Evolutionary conservation across 2,329 filamentous ascomycete species (phyloP), one percentile per base, ranked within the genome.

Genomic region (Biscogniauxia mediterranea): DNA sequence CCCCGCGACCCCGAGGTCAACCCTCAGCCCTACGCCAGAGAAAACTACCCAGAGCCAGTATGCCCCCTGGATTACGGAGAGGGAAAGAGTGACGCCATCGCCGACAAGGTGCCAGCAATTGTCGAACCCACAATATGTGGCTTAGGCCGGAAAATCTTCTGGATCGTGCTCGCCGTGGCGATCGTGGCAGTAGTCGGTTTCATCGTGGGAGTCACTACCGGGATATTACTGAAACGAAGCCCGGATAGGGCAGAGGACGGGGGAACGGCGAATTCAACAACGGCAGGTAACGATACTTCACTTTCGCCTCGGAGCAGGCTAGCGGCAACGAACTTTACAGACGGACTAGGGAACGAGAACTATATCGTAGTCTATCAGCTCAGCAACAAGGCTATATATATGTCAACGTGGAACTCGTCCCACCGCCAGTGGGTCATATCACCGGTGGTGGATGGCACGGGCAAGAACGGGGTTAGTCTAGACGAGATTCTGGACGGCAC

Each of bases 321-420:
- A 23, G 69, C 70, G n/a, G 65, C 69, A 1, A 65, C 67, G 21
- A 72, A 71, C 56, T 73, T 71, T 55, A 71, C 66, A 2, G 71
- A 73, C 52, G 57, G 58, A 19, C 62, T 64, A 9, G 69, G 69
- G 21, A 59, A 69, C 55, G 60, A 70, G 9, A 72, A 71, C 28
- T 71, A 65, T 55, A 42, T 73, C 20, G 58, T 73, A 3, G 60
- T 61, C 15, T 73, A 71, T 58, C 71, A 73, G 60, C 56, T 71
- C 28, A 71, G 66, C 38, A 69, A 69, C 52, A 60, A 58, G 13
- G 68, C 69, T 8, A 62, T 73, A 21, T 65, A 68, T 51, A 58
- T 73, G 50, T 73, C 71, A 0, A 62, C 71, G 3, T 73, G 64
- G 62, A 72, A 72, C 59, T 66, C 70, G 26, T 70, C 69, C 9